Evolutionary conservation across 352 stramenopile species (phyloP).

Genomic region (Pythium diclinum): DNA sequence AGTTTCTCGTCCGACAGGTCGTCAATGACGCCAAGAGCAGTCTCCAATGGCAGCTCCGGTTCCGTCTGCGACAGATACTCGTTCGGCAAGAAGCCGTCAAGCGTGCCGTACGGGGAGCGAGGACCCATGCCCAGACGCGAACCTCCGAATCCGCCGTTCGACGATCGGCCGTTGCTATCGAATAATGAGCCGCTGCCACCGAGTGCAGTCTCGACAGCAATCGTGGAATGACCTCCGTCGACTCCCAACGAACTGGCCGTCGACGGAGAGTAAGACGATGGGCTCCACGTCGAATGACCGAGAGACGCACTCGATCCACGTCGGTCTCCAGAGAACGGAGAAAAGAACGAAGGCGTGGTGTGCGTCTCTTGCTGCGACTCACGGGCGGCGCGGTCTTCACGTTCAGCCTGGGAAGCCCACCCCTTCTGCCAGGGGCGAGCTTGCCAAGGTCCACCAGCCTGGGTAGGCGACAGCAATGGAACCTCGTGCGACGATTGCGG

Average conservation of each 20-base stretch:
- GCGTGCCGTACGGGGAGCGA: slow-evolving; percentile 41
- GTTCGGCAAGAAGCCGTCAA: slow-evolving; percentile 57
- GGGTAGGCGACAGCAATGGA: slow-evolving; percentile 40
- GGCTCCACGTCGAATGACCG: slow-evolving; percentile 28
- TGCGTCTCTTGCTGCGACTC: slow-evolving; percentile 28
- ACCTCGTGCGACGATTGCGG: slow-evolving; percentile 41
- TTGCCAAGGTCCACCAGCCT: slow-evolving; percentile 31
- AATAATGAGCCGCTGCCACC: slow-evolving; percentile 15
- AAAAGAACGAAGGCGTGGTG: slow-evolving; percentile 26
- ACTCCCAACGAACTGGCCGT: slow-evolving; percentile 20
- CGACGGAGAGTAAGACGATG: slow-evolving; percentile 25
- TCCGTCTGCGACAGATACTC: slow-evolving; percentile 49
- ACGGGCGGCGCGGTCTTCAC: slow-evolving; percentile 39
- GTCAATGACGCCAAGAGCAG: slow-evolving; percentile 41
- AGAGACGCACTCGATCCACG: slow-evolving; percentile 21
- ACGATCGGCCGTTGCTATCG: slow-evolving; percentile 23
- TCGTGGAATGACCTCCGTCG: slow-evolving; percentile 24
- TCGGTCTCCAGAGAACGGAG: slow-evolving; percentile 24
- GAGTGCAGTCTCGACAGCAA: slow-evolving; percentile 39
- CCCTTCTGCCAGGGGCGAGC: slow-evolving; percentile 28
- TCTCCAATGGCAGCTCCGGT: slow-evolving; percentile 48
- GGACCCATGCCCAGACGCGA: slow-evolving; percentile 19
- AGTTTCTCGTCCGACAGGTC: slow-evolving; percentile 28
- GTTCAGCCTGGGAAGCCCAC: slow-evolving; percentile 36
- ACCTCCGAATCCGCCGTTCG: slow-evolving; percentile 22